Percentiles rank a stretch among this genome's conserved stretches.
Evolutionary conservation across 345 rosid genomes (phyloP).

Genomic region (Chamaenerion angustifolium): DNA sequence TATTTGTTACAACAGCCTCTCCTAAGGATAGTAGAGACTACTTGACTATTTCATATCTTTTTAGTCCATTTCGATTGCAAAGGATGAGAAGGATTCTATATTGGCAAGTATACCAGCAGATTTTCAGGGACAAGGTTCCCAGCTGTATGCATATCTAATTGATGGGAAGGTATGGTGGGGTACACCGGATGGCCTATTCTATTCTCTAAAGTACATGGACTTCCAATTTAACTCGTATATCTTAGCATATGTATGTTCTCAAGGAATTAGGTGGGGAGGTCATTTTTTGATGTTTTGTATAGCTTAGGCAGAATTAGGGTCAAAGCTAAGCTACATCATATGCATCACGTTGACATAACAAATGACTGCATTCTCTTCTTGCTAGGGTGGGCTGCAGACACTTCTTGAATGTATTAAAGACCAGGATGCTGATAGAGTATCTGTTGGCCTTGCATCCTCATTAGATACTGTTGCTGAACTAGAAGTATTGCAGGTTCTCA

Average conservation of each 20-base stretch:
- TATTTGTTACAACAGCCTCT: too few relatives aligned
- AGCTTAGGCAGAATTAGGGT: too few relatives aligned
- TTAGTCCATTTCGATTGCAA: conserved; percentile 41
- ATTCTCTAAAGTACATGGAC: too few relatives aligned
- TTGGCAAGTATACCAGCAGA: conserved; percentile 63
- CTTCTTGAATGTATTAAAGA: conserved; percentile 62
- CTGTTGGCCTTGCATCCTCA: conserved; percentile 71
- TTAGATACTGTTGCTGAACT: conserved; percentile 72
- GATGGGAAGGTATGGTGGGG: conserved; percentile 55
- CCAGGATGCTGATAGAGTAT: conserved; percentile 85
- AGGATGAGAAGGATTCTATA: conserved; percentile 58
- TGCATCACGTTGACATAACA: neutral
- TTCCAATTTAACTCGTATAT: too few relatives aligned
- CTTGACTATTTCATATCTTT: neutral
- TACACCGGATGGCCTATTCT: neutral
- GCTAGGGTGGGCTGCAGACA: conserved; percentile 71
- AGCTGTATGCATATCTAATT: conserved; percentile 46
- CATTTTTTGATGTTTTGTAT: too few relatives aligned
- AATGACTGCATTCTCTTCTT: conserved; percentile 6
- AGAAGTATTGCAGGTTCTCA: conserved; percentile 69
- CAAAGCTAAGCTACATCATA: too few relatives aligned
- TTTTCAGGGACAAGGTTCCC: conserved; percentile 53
- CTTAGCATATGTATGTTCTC: too few relatives aligned
- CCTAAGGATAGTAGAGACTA: neutral
- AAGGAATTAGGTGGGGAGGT: too few relatives aligned